Conservation (phyloP, 805 yeast species). For the Diddensiella santjacobensis region DNA sequence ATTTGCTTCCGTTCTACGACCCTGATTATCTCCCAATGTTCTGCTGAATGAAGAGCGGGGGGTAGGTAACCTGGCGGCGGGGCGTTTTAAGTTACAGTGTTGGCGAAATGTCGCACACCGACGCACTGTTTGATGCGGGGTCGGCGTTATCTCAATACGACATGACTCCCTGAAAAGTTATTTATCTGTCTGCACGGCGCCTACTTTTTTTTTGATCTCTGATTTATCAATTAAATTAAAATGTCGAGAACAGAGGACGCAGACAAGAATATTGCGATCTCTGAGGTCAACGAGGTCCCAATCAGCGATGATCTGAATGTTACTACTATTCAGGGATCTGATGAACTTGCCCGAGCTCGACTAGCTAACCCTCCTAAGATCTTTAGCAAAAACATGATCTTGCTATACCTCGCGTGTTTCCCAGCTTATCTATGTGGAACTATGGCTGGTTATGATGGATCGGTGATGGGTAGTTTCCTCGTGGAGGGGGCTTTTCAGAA, state of each 20-base stretch:
- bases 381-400: conserved; percentile 3
- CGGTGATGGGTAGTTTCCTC: conserved; percentile 14
- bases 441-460: conserved; percentile 14
- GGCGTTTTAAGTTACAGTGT: too few relatives aligned
- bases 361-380: conserved; percentile 6
- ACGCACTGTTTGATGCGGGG: too few relatives aligned
- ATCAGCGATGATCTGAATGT: not conserved
- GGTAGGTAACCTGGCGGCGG: too few relatives aligned
- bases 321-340: conserved; percentile 9
- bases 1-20: too few relatives aligned
- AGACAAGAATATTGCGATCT: not conserved
- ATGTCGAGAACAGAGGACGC: not conserved
- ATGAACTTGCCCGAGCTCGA: conserved; percentile 4
- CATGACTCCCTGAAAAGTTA: too few relatives aligned
- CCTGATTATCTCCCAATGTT: too few relatives aligned
- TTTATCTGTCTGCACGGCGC: too few relatives aligned
- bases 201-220: too few relatives aligned
- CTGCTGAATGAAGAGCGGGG: too few relatives aligned
- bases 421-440: conserved; percentile 7
- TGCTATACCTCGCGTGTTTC: conserved; percentile 4
- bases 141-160: too few relatives aligned
- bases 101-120: too few relatives aligned
- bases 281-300: not conserved
- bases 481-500: conserved; percentile 10
- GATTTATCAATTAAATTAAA: not conserved